Evolutionary conservation across 139 green algal species (phyloP).

Genomic region (Chlamydomonas applanata): DNA sequence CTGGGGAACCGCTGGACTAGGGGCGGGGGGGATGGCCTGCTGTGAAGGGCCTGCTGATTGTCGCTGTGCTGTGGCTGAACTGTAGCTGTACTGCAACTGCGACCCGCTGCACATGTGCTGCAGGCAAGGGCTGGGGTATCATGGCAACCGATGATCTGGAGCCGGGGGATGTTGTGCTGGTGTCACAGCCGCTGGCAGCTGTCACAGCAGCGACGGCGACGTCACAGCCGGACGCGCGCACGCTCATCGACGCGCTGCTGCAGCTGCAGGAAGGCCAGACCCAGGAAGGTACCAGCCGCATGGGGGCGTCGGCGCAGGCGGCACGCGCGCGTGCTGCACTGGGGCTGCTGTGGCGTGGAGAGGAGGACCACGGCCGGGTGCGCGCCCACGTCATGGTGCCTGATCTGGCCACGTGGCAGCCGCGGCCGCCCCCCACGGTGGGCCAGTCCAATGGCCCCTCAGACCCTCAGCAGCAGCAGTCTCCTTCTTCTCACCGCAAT

Average conservation of each 20-base stretch:
- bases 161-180: conserved; percentile 18
- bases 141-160: conserved; percentile 5
- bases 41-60: too few relatives aligned
- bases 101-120: too few relatives aligned
- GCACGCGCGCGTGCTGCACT: neutral
- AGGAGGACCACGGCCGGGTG: too few relatives aligned
- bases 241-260: neutral
- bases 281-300: neutral
- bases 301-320: neutral
- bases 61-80: too few relatives aligned
- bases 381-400: neutral
- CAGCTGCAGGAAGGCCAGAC: neutral
- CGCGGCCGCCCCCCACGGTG: neutral
- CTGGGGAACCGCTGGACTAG: too few relatives aligned
- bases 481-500: too few relatives aligned
- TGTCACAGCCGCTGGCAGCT: conserved; percentile 8
- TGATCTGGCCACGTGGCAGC: conserved; percentile 1
- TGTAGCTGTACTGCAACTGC: too few relatives aligned
- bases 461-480: too few relatives aligned
- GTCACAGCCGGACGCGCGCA: neutral
- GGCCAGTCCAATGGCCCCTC: too few relatives aligned
- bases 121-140: conserved; percentile 24
- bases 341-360: neutral
- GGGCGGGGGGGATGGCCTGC: too few relatives aligned
- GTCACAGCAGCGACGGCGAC: neutral